Conservation (phyloP, 2,329 filamentous ascomycete species). For the Rutstroemia sydowiana region DNA sequence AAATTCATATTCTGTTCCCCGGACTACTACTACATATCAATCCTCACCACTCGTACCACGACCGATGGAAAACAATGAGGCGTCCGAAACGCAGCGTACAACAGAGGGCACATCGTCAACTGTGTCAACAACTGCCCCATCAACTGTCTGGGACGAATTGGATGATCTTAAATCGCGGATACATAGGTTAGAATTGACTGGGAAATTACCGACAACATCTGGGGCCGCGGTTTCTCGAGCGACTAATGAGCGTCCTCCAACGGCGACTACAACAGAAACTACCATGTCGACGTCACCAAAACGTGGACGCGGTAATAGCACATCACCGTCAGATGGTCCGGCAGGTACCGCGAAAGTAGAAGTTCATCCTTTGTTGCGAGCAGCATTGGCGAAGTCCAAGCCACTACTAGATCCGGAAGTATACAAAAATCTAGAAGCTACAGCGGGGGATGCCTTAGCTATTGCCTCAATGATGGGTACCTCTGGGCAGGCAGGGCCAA, state of each 20-base stretch:
- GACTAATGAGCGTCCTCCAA: constrained; percentile 71
- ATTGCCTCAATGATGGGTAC: constrained; percentile 72
- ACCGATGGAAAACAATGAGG: constrained; percentile 35
- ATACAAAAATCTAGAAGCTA: constrained; percentile 71
- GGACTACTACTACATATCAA: constrained; percentile 31
- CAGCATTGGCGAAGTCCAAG: constrained; percentile 74
- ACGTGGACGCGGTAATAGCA: constrained; percentile 47
- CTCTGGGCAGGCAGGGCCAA: constrained; percentile 59
- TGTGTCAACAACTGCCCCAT: constrained; percentile 78
- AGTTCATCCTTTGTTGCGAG: constrained; percentile 69
- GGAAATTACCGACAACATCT: constrained; percentile 77
- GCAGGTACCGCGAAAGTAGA: constrained; percentile 42
- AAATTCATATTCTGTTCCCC: constrained; percentile 23
- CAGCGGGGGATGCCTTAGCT: constrained; percentile 72
- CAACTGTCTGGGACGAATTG: constrained; percentile 94
- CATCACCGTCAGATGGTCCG: constrained; percentile 39
- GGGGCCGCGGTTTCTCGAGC: constrained; percentile 62
- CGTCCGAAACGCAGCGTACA: constrained; percentile 36
- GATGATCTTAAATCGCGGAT: constrained; percentile 94
- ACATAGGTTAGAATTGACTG: constrained; percentile 79
- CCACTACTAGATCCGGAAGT: constrained; percentile 61
- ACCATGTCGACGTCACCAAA: constrained; percentile 88
- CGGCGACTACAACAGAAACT: constrained; percentile 84
- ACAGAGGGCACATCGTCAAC: constrained; percentile 76
- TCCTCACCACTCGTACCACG: constrained; percentile 53